A percentile compares a stretch with the other conserved stretches of the same genome.
Conservation (phyloP, 148 eudicot species). For the Oxyria digyna region DNA sequence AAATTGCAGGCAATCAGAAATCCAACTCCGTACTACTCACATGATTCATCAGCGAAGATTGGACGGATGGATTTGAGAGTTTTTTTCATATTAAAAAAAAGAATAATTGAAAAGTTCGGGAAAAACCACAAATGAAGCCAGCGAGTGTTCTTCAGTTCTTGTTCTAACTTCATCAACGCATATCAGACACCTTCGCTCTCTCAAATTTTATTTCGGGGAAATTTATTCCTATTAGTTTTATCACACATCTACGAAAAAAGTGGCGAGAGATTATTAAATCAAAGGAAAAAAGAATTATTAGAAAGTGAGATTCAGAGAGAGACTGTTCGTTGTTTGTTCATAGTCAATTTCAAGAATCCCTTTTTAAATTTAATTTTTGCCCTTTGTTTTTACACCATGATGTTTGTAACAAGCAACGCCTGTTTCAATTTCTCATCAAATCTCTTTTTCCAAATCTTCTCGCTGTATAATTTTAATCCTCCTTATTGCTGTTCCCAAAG, state of each 20-base stretch:
- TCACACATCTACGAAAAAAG: not conserved
- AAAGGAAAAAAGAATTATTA: not conserved
- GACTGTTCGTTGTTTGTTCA: conserved; percentile 7
- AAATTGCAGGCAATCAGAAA: not conserved
- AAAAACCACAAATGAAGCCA: not conserved
- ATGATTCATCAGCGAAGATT: not conserved
- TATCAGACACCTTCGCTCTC: not conserved
- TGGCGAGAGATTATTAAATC: not conserved
- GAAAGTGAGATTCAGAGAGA: not conserved
- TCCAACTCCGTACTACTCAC: not conserved
- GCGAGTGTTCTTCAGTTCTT: too few species aligned
- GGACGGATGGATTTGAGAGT: not conserved
- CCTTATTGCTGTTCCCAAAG: not conserved
- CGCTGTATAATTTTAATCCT: not conserved
- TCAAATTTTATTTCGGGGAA: not conserved
- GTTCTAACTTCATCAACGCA: too few species aligned
- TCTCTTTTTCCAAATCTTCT: not conserved
- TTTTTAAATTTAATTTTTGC: not conserved
- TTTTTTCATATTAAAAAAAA: not conserved
- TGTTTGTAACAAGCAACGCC: conserved; percentile 10
- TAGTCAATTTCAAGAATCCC: conserved; percentile 4
- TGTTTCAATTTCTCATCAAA: conserved; percentile 8
- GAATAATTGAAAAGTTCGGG: not conserved
- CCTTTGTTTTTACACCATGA: not conserved
- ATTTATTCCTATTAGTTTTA: not conserved